Conservation (phyloP, 192 early-diverging fungal genomes). For the Chytriomyces sp. region DNA sequence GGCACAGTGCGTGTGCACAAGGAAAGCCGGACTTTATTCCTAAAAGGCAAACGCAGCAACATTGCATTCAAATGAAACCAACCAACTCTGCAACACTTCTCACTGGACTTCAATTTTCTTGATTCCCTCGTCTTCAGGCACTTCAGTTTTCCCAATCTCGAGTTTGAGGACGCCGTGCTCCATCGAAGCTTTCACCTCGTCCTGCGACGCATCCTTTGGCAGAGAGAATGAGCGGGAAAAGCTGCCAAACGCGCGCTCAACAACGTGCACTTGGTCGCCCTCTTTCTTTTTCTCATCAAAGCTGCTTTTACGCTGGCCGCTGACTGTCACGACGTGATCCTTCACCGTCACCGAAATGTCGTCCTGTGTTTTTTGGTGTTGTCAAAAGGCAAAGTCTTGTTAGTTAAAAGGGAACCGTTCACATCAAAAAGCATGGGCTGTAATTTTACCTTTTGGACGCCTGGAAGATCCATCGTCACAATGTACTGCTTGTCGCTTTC, state of each 20-base stretch:
- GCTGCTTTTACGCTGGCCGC: conserved; percentile 46
- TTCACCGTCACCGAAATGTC: conserved; percentile 54
- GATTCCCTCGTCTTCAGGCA: conserved; percentile 19
- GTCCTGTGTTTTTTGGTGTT: conserved; percentile 30
- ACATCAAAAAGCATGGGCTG: not conserved
- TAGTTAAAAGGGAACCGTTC: not conserved
- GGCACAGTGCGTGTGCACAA: too few relatives aligned
- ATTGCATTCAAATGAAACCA: too few relatives aligned
- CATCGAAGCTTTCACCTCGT: conserved; percentile 25
- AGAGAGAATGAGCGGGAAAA: conserved; percentile 56
- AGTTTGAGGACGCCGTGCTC: conserved; percentile 31
- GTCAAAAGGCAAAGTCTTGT: not conserved
- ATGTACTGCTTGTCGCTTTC: conserved; percentile 55
- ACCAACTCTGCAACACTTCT: not conserved
- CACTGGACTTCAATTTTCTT: conserved; percentile 34
- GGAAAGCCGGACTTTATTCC: too few relatives aligned
- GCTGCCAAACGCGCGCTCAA: conserved; percentile 54
- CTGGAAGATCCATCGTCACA: conserved; percentile 40
- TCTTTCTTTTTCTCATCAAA: conserved; percentile 45
- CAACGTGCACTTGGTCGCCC: conserved; percentile 43
- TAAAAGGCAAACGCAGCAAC: too few relatives aligned
- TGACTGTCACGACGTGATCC: conserved; percentile 51
- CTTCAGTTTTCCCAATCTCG: conserved; percentile 20
- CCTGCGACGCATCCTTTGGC: conserved; percentile 37
- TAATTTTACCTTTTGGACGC: conserved; percentile 21